These are phyloP conservation scores for Lentinus tigrinus DNA, from an alignment of 768 basidiomycete genomes.

Conservation along the genomic window DNA sequence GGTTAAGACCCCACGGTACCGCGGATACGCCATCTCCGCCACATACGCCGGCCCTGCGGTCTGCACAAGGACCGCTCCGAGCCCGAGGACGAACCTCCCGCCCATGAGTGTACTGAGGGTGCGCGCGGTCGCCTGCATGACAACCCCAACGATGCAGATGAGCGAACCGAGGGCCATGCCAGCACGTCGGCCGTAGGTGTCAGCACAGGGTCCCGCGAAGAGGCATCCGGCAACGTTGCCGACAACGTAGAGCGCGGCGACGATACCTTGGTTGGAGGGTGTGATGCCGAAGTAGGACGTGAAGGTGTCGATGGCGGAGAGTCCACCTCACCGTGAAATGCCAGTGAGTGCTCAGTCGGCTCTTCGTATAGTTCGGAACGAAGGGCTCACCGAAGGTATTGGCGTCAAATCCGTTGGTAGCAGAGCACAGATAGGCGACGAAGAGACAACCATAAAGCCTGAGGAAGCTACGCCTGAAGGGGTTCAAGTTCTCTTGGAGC, in stretches of 20 bases:
- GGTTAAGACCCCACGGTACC: constrained; percentile 51
- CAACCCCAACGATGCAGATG: constrained; percentile 66
- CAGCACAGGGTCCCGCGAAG: constrained; percentile 22
- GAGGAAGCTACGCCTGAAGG: constrained; percentile 13
- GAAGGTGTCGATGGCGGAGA: constrained; percentile 28
- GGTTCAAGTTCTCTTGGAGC: background rate
- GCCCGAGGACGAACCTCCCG: constrained; percentile 35
- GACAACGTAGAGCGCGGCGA: constrained; percentile 29
- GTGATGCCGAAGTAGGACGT: constrained; percentile 26
- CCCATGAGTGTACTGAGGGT: constrained; percentile 54
- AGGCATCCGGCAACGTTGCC: constrained; percentile 29
- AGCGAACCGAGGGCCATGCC: constrained; percentile 47
- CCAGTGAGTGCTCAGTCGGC: background rate
- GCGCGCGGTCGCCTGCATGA: constrained; percentile 48
- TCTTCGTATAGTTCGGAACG: background rate
- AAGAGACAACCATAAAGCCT: constrained; percentile 20
- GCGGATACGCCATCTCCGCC: constrained; percentile 66
- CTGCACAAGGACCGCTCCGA: constrained; percentile 36
- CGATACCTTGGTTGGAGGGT: constrained; percentile 25
- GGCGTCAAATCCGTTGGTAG: constrained; percentile 29
- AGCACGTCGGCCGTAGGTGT: constrained; percentile 24
- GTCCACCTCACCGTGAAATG: constrained; percentile 11
- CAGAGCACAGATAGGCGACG: constrained; percentile 28
- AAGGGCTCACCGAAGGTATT: constrained; percentile 26
- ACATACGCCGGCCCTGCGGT: constrained; percentile 49